A percentile compares a stretch with the other conserved stretches of the same genome.
Conservation (phyloP, 1,139 yeast species). For the Candida neerlandica region DNA sequence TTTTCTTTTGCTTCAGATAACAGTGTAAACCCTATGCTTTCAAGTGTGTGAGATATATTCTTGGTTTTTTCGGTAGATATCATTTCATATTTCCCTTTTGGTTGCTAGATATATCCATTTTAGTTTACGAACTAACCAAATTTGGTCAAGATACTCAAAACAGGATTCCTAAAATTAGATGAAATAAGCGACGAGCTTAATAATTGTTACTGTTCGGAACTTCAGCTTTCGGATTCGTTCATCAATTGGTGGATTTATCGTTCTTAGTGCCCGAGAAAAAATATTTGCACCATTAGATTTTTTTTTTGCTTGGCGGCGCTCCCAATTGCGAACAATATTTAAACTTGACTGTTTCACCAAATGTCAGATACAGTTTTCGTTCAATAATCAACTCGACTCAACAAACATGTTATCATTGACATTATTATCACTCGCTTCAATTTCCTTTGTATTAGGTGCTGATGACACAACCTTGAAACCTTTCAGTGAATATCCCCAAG, state of each 20-base stretch:
- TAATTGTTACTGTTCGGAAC: not conserved
- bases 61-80: no score
- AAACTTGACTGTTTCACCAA: not conserved
- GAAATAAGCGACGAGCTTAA: not conserved
- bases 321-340: not conserved
- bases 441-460: not conserved
- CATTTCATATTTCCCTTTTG: no score
- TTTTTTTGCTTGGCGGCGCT: not conserved
- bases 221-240: not conserved
- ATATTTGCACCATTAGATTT: not conserved
- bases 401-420: not conserved
- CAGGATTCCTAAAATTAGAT: not conserved
- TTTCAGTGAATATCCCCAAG: constrained; percentile 32
- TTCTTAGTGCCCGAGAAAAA: not conserved
- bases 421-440: not conserved
- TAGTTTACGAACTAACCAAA: not conserved
- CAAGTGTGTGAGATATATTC: no score
- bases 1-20: no score
- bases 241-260: not conserved
- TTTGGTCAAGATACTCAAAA: not conserved
- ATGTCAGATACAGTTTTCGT: no score
- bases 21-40: no score
- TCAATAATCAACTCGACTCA: not conserved
- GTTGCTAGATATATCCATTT: not conserved
- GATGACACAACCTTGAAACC: constrained; percentile 10